Evolutionary conservation across 73 alveolate genomes (phyloP), one percentile per base, ranked within the genome.

Genomic region (Breviolum minutum): DNA sequence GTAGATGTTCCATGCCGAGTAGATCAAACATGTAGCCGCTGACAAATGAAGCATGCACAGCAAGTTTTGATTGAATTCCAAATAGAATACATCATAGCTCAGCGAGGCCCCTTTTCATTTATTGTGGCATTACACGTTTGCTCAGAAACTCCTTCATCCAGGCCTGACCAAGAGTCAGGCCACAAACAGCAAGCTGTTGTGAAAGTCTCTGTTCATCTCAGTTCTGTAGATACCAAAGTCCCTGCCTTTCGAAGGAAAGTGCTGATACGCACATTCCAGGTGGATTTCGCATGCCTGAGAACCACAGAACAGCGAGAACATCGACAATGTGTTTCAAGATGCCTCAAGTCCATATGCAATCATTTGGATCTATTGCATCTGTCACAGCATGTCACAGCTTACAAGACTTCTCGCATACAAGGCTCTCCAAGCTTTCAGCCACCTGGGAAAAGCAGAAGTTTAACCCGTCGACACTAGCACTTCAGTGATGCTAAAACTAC

Each of bases 71-170:
- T 17, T 27, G 17, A 40, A 27, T 0, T 16, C 10, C 10, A 80
- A 24, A 80, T 10, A 11, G 83, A 30, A 87, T 30, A 24, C 24
- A 13, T 4, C 29, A 11, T 9, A 11, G 66, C 16, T 32, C 22
- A 5, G 71, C 70, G 17, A 6, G 70, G 86, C 40, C 63, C 63
- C 63, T 87, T 87, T 88, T 88, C 95, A 68, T 40, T 40, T 40
- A 40, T 54, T 88, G 95, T 20, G 95, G 95, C 95, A 88, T 88
- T 60, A 88, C 81, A 26, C 95, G 95, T 71, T 88, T 88, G 71
- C 86, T 88, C 95, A 88, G 74, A 62, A 88, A 88, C 60, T 88
- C 95, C 70, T 88, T 88, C 95, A 88, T 88, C 95, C 95, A 88
- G 3, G 95, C 95, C 95, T 88, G 82, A 66, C 6, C 54, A 85